These are phyloP conservation scores for Umbellularia californica DNA, from an alignment of 164 flowering plant genomes.

Conservation along the genomic window DNA sequence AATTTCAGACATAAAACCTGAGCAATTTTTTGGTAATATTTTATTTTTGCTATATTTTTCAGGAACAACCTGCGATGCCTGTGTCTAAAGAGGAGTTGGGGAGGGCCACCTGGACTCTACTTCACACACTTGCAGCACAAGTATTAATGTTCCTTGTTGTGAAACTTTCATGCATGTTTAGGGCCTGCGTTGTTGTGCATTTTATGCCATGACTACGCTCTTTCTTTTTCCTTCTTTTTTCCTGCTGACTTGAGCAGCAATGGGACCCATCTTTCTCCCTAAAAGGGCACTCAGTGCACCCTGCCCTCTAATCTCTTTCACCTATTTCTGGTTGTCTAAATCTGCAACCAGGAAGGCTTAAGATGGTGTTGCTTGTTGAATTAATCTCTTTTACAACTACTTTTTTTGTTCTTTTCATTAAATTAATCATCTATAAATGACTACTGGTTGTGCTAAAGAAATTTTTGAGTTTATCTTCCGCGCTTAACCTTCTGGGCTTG, in stretches of 20 bases:
- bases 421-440: too few relatives aligned
- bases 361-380: too few relatives aligned
- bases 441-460: too few relatives aligned
- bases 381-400: too few relatives aligned
- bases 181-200: not conserved
- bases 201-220: not conserved
- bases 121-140: conserved; percentile 96
- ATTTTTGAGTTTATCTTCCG: too few relatives aligned
- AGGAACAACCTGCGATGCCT: conserved; percentile 53
- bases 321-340: too few relatives aligned
- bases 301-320: not conserved
- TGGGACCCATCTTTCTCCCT: not conserved
- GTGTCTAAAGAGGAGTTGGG: conserved; percentile 90
- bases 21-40: not conserved
- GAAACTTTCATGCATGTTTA: too few relatives aligned
- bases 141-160: conserved; percentile 21
- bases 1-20: not conserved
- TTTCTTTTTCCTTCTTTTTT: not conserved
- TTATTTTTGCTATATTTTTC: conserved; percentile 7
- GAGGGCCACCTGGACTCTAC: conserved; percentile 95
- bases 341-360: too few relatives aligned
- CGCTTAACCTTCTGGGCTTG: too few relatives aligned
- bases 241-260: not conserved
- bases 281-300: not conserved
- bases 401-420: too few relatives aligned